Evolutionary conservation across 768 basidiomycete genomes (phyloP).

Genomic region (Tylopilus sp.): DNA sequence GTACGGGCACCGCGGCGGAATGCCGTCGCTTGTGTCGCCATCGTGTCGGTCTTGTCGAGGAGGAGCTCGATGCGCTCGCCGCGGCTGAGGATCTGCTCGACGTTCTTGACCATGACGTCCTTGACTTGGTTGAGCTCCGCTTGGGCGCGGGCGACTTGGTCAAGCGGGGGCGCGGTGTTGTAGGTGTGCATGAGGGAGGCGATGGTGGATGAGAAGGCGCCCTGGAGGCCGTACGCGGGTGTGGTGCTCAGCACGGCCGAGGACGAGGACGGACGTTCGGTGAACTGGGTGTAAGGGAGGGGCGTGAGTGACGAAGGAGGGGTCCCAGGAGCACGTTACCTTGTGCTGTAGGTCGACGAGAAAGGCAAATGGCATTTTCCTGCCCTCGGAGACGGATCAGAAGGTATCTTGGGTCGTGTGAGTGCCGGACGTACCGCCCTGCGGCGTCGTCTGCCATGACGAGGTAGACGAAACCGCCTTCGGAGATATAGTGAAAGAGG

Average conservation of each 20-base stretch:
- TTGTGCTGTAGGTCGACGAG: conserved; percentile 81
- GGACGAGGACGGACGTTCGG: conserved; percentile 60
- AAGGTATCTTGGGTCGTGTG: not conserved
- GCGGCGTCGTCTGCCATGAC: conserved; percentile 94
- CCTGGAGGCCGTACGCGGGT: conserved; percentile 66
- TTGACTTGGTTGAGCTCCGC: conserved; percentile 87
- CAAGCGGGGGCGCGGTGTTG: conserved; percentile 82
- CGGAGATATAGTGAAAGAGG: conserved; percentile 91
- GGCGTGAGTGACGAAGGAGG: not conserved
- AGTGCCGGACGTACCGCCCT: conserved; percentile 56
- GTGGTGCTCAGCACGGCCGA: conserved; percentile 43
- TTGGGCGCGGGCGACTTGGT: conserved; percentile 89
- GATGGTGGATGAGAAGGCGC: conserved; percentile 65
- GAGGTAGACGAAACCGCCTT: conserved; percentile 81
- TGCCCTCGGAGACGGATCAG: conserved; percentile 26
- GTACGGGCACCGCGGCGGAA: conserved; percentile 86
- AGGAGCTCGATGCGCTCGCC: conserved; percentile 95
- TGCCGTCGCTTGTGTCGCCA: conserved; percentile 91
- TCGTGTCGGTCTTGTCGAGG: conserved; percentile 94
- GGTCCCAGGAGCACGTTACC: conserved; percentile 31
- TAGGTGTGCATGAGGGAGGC: conserved; percentile 80
- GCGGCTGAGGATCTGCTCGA: conserved; percentile 90
- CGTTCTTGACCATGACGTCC: conserved; percentile 98
- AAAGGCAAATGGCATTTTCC: conserved; percentile 93
- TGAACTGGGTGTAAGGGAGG: conserved; percentile 41